These are phyloP conservation scores for Clausena lansium DNA, from an alignment of 345 rosid species.

Conservation along the genomic window DNA sequence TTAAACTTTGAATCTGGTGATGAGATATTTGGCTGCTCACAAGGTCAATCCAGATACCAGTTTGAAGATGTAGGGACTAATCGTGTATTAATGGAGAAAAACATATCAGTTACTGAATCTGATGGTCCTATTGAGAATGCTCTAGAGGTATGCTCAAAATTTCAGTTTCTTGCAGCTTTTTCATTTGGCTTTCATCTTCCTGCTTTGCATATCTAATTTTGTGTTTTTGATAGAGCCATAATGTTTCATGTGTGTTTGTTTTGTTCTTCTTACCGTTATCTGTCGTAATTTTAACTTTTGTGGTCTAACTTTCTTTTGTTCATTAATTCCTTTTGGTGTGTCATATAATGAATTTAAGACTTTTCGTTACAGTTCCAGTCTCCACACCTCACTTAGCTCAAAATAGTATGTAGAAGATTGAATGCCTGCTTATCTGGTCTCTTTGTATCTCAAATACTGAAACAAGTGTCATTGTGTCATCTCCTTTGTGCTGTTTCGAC, in stretches of 20 bases:
- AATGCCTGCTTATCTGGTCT: background rate
- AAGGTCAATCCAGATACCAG: conserved; percentile 32
- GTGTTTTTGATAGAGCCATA: background rate
- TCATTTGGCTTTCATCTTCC: background rate
- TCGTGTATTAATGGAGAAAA: conserved; percentile 38
- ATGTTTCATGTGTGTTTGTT: background rate
- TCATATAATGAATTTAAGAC: background rate
- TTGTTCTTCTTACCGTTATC: background rate
- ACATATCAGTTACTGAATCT: conserved; percentile 39
- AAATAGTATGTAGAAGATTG: background rate
- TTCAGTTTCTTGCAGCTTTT: conserved; percentile 2
- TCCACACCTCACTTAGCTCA: background rate
- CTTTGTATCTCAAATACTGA: background rate
- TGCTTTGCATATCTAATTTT: background rate
- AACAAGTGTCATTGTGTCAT: background rate
- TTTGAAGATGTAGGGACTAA: conserved; percentile 39
- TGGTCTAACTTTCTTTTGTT: background rate
- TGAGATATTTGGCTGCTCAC: conserved; percentile 44
- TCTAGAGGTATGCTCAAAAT: conserved; percentile 39
- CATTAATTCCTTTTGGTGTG: background rate
- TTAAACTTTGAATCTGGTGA: conserved; percentile 46
- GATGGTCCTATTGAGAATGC: conserved; percentile 45
- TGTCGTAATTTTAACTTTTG: background rate
- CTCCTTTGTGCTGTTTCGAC: background rate
- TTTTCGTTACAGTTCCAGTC: background rate